These are phyloP conservation scores for Termitomyces sp. DNA, from an alignment of 768 basidiomycete species.

Conservation along the genomic window DNA sequence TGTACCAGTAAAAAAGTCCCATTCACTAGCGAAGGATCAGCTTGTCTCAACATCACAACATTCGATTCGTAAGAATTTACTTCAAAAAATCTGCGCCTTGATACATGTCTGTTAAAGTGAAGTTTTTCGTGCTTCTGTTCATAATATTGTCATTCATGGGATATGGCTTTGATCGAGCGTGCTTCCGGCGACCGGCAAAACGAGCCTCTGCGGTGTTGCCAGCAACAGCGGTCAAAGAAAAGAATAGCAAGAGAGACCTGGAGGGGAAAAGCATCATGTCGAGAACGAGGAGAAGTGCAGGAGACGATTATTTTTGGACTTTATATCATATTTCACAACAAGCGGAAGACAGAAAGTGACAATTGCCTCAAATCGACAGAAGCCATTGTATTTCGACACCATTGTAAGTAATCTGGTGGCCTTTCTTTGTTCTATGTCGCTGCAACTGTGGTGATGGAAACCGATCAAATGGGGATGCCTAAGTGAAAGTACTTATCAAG, in stretches of 20 bases:
- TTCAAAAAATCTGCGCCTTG: conserved; percentile 53
- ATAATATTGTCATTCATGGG: background rate
- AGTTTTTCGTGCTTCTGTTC: conserved; percentile 15
- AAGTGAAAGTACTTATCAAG: background rate
- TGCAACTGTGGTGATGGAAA: background rate
- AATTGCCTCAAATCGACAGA: background rate
- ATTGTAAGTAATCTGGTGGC: background rate
- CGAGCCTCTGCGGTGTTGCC: conserved; percentile 19
- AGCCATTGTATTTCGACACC: background rate
- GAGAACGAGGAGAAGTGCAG: background rate
- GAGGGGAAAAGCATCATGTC: conserved; percentile 6
- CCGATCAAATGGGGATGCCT: background rate
- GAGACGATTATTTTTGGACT: background rate
- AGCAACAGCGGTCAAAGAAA: conserved; percentile 21
- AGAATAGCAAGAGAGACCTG: conserved; percentile 1
- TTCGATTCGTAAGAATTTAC: conserved; percentile 28
- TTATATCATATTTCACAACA: conserved; percentile 5
- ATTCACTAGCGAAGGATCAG: conserved; percentile 34
- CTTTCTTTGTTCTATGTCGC: background rate
- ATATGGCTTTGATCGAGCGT: conserved; percentile 12
- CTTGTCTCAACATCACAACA: background rate
- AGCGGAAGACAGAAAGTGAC: background rate
- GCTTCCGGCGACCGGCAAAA: conserved; percentile 16
- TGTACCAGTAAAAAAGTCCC: conserved; percentile 55
- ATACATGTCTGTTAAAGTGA: conserved; percentile 28